Percentiles rank a stretch among this genome's conserved stretches.
Evolutionary conservation across 371 early-diverging fungal genomes (phyloP).

Genomic region (Syncephalastrum racemosum): DNA sequence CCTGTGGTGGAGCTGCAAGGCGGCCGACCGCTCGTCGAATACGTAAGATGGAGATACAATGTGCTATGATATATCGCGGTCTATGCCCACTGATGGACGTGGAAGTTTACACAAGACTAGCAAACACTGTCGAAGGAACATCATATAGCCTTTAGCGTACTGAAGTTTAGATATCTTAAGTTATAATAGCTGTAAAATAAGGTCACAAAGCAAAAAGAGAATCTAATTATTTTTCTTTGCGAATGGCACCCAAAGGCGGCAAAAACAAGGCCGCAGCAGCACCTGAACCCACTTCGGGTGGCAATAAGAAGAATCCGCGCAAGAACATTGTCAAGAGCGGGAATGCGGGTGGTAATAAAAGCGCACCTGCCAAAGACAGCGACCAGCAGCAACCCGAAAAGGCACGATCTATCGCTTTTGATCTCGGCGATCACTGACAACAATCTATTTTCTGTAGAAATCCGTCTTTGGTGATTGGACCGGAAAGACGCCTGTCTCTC

Average conservation of each 20-base stretch:
- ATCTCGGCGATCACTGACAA: background rate
- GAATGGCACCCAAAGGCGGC: slow-evolving; percentile 32
- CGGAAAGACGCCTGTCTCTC: slow-evolving; percentile 79
- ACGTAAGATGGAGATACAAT: too few relatives aligned
- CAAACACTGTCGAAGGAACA: too few relatives aligned
- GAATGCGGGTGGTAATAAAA: slow-evolving; percentile 27
- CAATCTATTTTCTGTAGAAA: slow-evolving; percentile 7
- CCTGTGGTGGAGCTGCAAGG: too few relatives aligned
- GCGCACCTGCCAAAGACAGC: slow-evolving; percentile 4
- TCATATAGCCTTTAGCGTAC: too few relatives aligned
- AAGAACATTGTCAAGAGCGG: slow-evolving; percentile 41
- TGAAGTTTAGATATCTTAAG: too few relatives aligned
- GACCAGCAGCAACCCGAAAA: slow-evolving; percentile 23
- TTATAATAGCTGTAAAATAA: too few relatives aligned
- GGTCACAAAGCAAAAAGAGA: too few relatives aligned
- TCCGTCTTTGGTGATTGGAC: slow-evolving; percentile 80
- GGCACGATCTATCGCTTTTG: slow-evolving; percentile 4
- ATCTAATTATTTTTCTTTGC: too few relatives aligned
- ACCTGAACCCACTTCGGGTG: slow-evolving; percentile 5
- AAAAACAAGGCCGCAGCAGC: slow-evolving; percentile 31
- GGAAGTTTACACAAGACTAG: too few relatives aligned
- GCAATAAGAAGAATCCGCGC: slow-evolving; percentile 10
- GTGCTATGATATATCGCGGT: too few relatives aligned
- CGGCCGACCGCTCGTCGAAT: too few relatives aligned
- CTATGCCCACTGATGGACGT: too few relatives aligned